phyloP scores from a whole-genome alignment of 805 yeast genomes.

The Yarrowia sp. region DNA sequence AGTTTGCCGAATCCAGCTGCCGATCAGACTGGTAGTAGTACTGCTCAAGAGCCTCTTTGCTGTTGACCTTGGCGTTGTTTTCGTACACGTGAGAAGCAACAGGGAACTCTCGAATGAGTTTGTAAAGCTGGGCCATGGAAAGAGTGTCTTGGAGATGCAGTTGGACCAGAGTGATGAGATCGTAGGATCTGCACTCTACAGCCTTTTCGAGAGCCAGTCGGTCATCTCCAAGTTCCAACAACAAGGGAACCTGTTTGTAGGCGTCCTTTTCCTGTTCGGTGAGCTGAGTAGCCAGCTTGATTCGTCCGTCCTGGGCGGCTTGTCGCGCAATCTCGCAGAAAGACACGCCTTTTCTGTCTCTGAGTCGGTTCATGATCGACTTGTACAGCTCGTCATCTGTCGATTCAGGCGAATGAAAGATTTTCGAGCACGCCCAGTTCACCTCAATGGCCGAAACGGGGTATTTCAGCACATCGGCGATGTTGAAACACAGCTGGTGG shows the following conservation, averaged over 20 bases:
- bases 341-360: slow-evolving; percentile 55
- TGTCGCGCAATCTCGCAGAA: slow-evolving; percentile 65
- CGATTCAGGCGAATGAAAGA: slow-evolving; percentile 59
- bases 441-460: slow-evolving; percentile 64
- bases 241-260: slow-evolving; percentile 64
- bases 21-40: slow-evolving; percentile 72
- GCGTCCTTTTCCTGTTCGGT: slow-evolving; percentile 71
- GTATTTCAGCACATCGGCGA: slow-evolving; percentile 59
- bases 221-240: slow-evolving; percentile 74
- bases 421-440: slow-evolving; percentile 82
- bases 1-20: slow-evolving; percentile 56
- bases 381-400: slow-evolving; percentile 67
- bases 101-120: slow-evolving; percentile 60
- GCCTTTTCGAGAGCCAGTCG: slow-evolving; percentile 73
- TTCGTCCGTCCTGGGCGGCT: slow-evolving; percentile 84
- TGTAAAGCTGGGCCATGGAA: slow-evolving; percentile 71
- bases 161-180: slow-evolving; percentile 65
- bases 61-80: slow-evolving; percentile 48
- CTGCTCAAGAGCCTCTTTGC: slow-evolving; percentile 56
- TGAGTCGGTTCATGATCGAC: slow-evolving; percentile 58
- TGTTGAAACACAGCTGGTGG: slow-evolving; percentile 67
- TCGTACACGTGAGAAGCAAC: slow-evolving; percentile 55
- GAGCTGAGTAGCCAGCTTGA: slow-evolving; percentile 68
- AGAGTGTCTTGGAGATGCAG: slow-evolving; percentile 61
- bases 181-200: slow-evolving; percentile 65